Base-by-base conservation (phyloP, 352 stramenopile genomes). In the Globisporangium heterothallicum region DNA sequence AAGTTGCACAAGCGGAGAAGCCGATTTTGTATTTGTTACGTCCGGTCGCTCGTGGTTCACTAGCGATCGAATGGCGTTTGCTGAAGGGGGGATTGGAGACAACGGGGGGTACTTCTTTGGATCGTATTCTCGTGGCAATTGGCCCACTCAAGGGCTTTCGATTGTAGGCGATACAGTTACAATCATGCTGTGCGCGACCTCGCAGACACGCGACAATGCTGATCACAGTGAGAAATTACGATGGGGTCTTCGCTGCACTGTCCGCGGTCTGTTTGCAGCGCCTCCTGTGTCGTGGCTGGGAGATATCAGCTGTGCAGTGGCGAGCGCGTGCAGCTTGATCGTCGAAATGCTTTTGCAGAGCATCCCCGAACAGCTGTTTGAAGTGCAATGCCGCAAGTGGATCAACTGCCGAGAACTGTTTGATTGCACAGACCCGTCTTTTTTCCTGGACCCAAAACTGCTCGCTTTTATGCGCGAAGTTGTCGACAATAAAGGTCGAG, bases 21-120 rank as follows among this genome's bases (percentile, higher is more conserved):
- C 67, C 16, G 79, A 91, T 55, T 84, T 87, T 38, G 69, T 88
- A 14, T 72, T 81, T 18, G 71, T 91, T 14, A 86, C 66, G 9
- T 69, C 73, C 34, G 77, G 77, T 6, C 44, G 79, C 36, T 69
- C 68, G 32, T 85, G 71, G 72, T 77, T 82, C 45, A 72, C 83
- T 56, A 68, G 71, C 4, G 74, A 84, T 49, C 70, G 74, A 19
- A 66, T 78, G 36, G 58, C 74, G 38, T 86, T 83, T 56, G 72
- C 61, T 14, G 74, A 86, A 16, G 61, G 68, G 53, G 70, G 67
- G 24, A 84, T 84, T 48, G 76, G 74, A 21, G 77, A 86, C 51
- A 73, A 74, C 51, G 74, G 77, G 16, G 74, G 74, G 0, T 88
- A 74, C 19, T 88, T 86, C 51, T 88, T 84, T 62, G 77, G 77